phyloP scores from a whole-genome alignment of 352 stramenopile species.

The Pythium coloratum region DNA sequence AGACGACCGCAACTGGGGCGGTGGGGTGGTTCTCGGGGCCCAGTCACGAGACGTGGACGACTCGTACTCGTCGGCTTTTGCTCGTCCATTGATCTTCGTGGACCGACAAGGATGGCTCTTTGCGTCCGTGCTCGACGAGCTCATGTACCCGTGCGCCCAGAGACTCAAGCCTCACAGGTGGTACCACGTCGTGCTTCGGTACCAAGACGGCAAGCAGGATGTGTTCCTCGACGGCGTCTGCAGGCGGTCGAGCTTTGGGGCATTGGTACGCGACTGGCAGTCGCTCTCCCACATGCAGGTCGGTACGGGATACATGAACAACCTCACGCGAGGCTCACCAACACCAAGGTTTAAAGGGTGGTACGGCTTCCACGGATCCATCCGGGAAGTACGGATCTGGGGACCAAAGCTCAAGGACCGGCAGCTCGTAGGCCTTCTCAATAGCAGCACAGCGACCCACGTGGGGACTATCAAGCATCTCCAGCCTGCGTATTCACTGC shows the following conservation, averaged over 20 bases:
- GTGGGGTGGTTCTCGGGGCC: conserved; percentile 18
- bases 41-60: conserved; percentile 16
- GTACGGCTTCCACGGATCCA: conserved; percentile 45
- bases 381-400: conserved; percentile 39
- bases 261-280: conserved; percentile 38
- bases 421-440: conserved; percentile 14
- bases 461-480: conserved; percentile 2
- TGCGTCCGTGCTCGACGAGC: conserved; percentile 24
- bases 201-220: conserved; percentile 20
- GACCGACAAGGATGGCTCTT: conserved; percentile 15
- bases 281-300: conserved; percentile 41
- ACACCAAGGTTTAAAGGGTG: conserved; percentile 33
- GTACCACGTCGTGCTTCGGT: conserved; percentile 28
- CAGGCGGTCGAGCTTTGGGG: conserved; percentile 14
- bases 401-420: conserved; percentile 20
- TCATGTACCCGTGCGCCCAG: conserved; percentile 8
- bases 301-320: conserved; percentile 40
- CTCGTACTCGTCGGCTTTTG: conserved; percentile 3
- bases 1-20: conserved; percentile 15
- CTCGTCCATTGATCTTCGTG: conserved; percentile 21
- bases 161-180: conserved; percentile 2
- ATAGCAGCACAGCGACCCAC: conserved; percentile 5
- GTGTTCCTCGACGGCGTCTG: conserved; percentile 22
- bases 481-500: conserved; percentile 19
- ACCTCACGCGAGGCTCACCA: conserved; percentile 25